These are phyloP conservation scores for Selaginella moellendorffii DNA, from an alignment of 75 land plant genomes.

Conservation along the genomic window DNA sequence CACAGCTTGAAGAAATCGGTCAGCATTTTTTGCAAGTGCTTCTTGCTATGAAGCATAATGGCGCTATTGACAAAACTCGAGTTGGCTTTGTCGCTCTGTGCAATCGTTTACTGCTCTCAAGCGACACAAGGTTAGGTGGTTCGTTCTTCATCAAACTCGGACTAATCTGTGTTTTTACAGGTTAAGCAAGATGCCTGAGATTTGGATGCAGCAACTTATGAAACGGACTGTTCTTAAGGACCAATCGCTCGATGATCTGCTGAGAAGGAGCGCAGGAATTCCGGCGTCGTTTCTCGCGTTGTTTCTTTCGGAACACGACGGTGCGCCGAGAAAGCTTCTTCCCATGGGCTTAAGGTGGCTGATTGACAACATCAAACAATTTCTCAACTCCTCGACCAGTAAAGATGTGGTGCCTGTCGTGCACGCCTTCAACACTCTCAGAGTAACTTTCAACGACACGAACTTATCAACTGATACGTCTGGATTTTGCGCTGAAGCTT, in stretches of 20 bases:
- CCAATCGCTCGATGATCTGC: slow-evolving; percentile 84
- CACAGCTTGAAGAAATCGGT: slow-evolving; percentile 77
- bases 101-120: slow-evolving; percentile 86
- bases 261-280: slow-evolving; percentile 95
- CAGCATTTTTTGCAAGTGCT: slow-evolving; percentile 85
- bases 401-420: slow-evolving; percentile 91
- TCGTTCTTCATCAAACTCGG: neutral
- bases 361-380: slow-evolving; percentile 40
- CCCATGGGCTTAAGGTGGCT: slow-evolving; percentile 71
- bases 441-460: slow-evolving; percentile 88
- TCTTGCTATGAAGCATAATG: slow-evolving; percentile 95
- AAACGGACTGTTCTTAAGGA: slow-evolving; percentile 59
- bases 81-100: slow-evolving; percentile 98
- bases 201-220: slow-evolving; percentile 88
- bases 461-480: slow-evolving; percentile 90
- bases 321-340: slow-evolving; percentile 90
- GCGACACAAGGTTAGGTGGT: slow-evolving; percentile 90
- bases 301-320: slow-evolving; percentile 91
- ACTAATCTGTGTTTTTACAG: slow-evolving; percentile 21
- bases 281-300: slow-evolving; percentile 85
- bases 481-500: slow-evolving; percentile 85
- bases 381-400: slow-evolving; percentile 31
- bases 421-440: slow-evolving; percentile 85
- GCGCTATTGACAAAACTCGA: slow-evolving; percentile 98
- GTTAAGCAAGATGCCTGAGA: slow-evolving; percentile 71